Conservation (phyloP, 2,329 filamentous ascomycete genomes). For the Fusarium pilosicola region DNA sequence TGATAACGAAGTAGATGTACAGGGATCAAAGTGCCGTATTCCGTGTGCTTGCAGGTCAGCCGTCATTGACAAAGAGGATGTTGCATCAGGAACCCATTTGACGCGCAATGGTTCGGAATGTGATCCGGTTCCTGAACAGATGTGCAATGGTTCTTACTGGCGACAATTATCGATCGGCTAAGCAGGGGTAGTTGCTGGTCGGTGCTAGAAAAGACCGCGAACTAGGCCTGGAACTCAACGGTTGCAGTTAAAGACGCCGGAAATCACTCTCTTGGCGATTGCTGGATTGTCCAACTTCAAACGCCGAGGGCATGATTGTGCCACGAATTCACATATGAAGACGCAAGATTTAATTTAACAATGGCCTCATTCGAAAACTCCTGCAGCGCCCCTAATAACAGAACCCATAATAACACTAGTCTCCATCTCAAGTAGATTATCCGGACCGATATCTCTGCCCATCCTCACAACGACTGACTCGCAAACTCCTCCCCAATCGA, state of each 20-base stretch:
- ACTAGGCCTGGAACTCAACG: no score
- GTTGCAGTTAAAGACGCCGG: neutral
- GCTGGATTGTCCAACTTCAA: neutral
- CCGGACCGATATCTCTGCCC: neutral
- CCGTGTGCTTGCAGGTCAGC: neutral
- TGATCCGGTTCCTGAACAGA: neutral
- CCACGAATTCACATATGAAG: neutral
- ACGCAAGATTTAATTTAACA: neutral
- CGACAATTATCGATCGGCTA: neutral
- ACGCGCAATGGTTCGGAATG: neutral
- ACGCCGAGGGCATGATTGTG: neutral
- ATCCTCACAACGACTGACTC: neutral
- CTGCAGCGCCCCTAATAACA: neutral
- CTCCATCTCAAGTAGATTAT: neutral
- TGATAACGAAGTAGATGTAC: neutral
- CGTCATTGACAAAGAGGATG: neutral
- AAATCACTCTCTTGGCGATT: neutral
- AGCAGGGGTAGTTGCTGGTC: neutral
- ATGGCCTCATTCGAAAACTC: neutral
- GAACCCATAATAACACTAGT: neutral
- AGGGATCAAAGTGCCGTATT: neutral
- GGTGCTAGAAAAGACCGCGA: neutral
- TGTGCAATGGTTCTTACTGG: neutral
- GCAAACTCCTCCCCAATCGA: neutral
- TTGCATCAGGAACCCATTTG: neutral